A percentile compares a stretch with the other conserved stretches of the same genome.
phyloP scores from a whole-genome alignment of 345 rosid genomes.

The Citrus medica region DNA sequence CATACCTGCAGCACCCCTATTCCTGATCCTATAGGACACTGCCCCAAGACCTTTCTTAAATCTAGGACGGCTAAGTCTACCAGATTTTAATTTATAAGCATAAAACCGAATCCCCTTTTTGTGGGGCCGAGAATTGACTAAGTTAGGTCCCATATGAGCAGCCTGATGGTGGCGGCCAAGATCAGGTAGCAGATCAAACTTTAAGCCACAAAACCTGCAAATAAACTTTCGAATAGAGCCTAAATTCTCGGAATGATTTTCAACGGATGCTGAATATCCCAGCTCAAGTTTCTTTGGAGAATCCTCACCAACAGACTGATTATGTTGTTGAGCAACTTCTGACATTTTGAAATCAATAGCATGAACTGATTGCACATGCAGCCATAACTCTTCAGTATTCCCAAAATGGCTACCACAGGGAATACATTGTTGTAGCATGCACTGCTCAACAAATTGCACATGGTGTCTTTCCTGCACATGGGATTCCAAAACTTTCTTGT shows the following conservation, averaged over 20 bases:
- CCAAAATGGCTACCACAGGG: slow-evolving; percentile 94
- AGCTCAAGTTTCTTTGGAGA: slow-evolving; percentile 40
- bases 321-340: slow-evolving; percentile 33
- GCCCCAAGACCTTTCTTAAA: slow-evolving; percentile 86
- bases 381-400: slow-evolving; percentile 69
- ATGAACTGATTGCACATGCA: slow-evolving; percentile 74
- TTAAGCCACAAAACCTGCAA: slow-evolving; percentile 90
- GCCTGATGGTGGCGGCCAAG: slow-evolving; percentile 99
- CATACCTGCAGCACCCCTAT: slow-evolving; percentile 55
- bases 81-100: slow-evolving; percentile 79
- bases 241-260: slow-evolving; percentile 43
- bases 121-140: slow-evolving; percentile 50
- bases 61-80: slow-evolving; percentile 84
- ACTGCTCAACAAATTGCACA: slow-evolving; percentile 89
- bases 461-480: slow-evolving; percentile 96
- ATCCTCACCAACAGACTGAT: slow-evolving; percentile 19
- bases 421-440: slow-evolving; percentile 95
- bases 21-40: slow-evolving; percentile 71
- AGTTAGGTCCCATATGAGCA: slow-evolving; percentile 79
- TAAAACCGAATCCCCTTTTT: slow-evolving; percentile 71
- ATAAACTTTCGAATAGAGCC: slow-evolving; percentile 49
- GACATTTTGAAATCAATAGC: slow-evolving; percentile 52
- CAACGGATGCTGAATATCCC: slow-evolving; percentile 30
- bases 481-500: slow-evolving; percentile 63
- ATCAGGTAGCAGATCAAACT: slow-evolving; percentile 93